These are phyloP conservation scores for Limnanthes douglasii DNA, from an alignment of 345 rosid genomes.

Conservation along the genomic window DNA sequence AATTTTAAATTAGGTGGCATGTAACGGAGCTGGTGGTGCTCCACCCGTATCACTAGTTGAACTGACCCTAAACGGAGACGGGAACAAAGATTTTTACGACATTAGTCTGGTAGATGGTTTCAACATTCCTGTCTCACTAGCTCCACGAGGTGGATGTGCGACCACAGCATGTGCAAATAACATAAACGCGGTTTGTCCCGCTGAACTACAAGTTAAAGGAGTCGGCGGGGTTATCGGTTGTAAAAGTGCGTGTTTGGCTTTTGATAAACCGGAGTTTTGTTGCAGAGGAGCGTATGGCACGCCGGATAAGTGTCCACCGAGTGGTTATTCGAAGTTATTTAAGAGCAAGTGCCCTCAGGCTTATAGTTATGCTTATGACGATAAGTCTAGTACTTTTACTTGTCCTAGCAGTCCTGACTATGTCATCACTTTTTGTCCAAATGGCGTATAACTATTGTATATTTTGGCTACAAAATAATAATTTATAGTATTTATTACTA, in stretches of 20 bases:
- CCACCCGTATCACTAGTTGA: conserved; percentile 39
- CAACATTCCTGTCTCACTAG: conserved; percentile 20
- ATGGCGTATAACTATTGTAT: too few species aligned
- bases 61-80: conserved; percentile 23
- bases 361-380: conserved; percentile 39
- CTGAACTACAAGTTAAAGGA: conserved; percentile 12
- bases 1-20: too few species aligned
- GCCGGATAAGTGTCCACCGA: conserved; percentile 29
- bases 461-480: too few species aligned
- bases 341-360: conserved; percentile 28
- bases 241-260: conserved; percentile 32
- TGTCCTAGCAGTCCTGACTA: conserved; percentile 18
- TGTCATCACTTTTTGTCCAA: conserved; percentile 22
- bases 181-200: conserved; percentile 24
- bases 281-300: conserved; percentile 26
- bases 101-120: conserved; percentile 34
- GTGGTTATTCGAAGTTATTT: conserved; percentile 26
- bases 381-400: conserved; percentile 25
- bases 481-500: too few species aligned
- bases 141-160: conserved; percentile 17
- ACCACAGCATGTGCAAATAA: conserved; percentile 14
- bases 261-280: conserved; percentile 22
- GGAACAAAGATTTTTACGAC: conserved; percentile 20
- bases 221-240: conserved; percentile 24
- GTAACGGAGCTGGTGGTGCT: conserved; percentile 25